Percentiles rank a stretch among this genome's conserved stretches.
phyloP scores from a whole-genome alignment of 2,329 filamentous ascomycete genomes.

The Bertia moriformis region DNA sequence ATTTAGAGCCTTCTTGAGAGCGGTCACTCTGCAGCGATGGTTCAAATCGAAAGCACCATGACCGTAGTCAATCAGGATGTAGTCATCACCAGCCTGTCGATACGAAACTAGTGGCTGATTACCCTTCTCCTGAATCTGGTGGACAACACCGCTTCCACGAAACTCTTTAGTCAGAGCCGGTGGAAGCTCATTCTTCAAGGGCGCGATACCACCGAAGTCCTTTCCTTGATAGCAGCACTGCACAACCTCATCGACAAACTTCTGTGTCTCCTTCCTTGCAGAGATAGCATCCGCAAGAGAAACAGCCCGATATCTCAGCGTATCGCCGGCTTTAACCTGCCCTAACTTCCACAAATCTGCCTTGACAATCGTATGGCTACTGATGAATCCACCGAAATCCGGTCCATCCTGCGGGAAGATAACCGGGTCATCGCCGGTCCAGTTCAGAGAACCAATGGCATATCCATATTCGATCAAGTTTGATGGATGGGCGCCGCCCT shows the following conservation, averaged over 20 bases:
- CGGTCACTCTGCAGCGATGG: constrained; percentile 36
- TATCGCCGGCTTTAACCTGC: constrained; percentile 43
- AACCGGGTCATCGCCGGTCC: constrained; percentile 45
- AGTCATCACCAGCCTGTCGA: constrained; percentile 28
- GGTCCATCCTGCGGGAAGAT: constrained; percentile 44
- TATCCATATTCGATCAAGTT: constrained; percentile 47
- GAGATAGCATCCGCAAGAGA: constrained; percentile 34
- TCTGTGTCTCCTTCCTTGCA: constrained; percentile 23
- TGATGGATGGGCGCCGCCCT: constrained; percentile 46
- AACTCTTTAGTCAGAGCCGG: constrained; percentile 6
- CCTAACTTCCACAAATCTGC: constrained; percentile 48
- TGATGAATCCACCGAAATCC: constrained; percentile 45
- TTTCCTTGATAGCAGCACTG: not conserved
- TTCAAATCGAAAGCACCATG: constrained; percentile 39
- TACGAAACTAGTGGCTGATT: constrained; percentile 22
- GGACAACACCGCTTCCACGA: constrained; percentile 15
- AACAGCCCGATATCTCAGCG: constrained; percentile 30
- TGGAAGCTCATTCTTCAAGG: not conserved
- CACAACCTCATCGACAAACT: constrained; percentile 23
- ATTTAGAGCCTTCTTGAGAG: constrained; percentile 25
- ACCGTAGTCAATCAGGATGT: constrained; percentile 42
- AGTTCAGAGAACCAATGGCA: constrained; percentile 40
- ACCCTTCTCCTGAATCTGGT: constrained; percentile 15
- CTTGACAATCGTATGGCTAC: constrained; percentile 35
- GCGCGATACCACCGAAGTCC: not conserved